A percentile compares a stretch with the other conserved stretches of the same genome.
Evolutionary conservation across 2,329 filamentous ascomycete genomes (phyloP).

Genomic region (Penicillium palitans): DNA sequence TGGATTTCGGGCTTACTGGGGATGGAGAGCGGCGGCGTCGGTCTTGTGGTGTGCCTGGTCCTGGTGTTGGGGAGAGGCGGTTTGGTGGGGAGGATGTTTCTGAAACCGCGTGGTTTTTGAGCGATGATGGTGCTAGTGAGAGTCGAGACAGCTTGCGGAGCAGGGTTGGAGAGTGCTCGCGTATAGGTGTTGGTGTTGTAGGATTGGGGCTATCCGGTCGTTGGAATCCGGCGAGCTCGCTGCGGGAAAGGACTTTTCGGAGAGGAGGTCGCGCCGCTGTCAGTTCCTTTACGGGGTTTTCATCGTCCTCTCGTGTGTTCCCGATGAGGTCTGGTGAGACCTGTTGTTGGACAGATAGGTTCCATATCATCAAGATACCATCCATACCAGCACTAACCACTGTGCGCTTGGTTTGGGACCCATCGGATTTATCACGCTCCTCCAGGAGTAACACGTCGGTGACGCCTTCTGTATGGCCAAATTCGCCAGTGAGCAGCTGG

Average conservation of each 20-base stretch:
- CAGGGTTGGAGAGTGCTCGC: slow-evolving; percentile 51
- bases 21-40: slow-evolving; percentile 40
- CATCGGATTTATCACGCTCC: slow-evolving; percentile 34
- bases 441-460: slow-evolving; percentile 77
- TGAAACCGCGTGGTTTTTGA: slow-evolving; percentile 34
- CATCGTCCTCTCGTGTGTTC: slow-evolving; percentile 40
- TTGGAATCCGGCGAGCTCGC: slow-evolving; percentile 79
- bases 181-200: slow-evolving; percentile 44
- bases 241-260: slow-evolving; percentile 80
- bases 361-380: slow-evolving; percentile 81
- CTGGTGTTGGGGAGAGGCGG: slow-evolving; percentile 34
- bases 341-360: slow-evolving; percentile 38
- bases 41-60: slow-evolving; percentile 28
- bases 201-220: slow-evolving; percentile 49
- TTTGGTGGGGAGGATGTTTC: slow-evolving; percentile 36
- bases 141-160: slow-evolving; percentile 58
- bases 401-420: slow-evolving; percentile 45
- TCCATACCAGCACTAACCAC: slow-evolving; percentile 76
- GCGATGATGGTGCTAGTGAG: slow-evolving; percentile 43
- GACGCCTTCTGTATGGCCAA: slow-evolving; percentile 92
- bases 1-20: slow-evolving; percentile 40
- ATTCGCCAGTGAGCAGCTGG: slow-evolving; percentile 78
- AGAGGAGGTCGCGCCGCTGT: slow-evolving; percentile 69
- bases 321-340: slow-evolving; percentile 33
- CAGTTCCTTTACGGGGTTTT: slow-evolving; percentile 48